Conservation (phyloP, 257 asterid species). For the Solanum chiquidenum region DNA sequence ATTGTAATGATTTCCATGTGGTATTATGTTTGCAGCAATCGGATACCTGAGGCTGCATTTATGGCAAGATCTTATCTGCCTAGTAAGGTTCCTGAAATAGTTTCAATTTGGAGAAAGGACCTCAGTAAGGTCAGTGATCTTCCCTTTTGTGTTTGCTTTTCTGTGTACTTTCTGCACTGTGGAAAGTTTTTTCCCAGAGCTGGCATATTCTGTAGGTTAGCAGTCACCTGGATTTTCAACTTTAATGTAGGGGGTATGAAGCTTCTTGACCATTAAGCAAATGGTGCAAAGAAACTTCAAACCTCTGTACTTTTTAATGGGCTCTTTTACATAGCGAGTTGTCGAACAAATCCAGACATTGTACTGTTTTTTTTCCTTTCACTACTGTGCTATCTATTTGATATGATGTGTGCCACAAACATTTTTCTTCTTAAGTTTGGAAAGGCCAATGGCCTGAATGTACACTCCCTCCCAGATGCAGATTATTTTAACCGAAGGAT, state of each 20-base stretch:
- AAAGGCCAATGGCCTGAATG: neutral
- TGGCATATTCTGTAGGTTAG: neutral
- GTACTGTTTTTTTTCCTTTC: neutral
- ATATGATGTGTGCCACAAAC: neutral
- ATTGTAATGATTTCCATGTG: neutral
- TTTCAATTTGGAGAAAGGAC: constrained; percentile 90
- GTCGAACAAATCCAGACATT: neutral
- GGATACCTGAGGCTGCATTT: constrained; percentile 99
- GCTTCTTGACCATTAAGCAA: neutral
- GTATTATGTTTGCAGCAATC: constrained; percentile 52
- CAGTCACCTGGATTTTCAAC: neutral
- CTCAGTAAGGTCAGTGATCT: constrained; percentile 58
- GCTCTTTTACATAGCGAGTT: neutral
- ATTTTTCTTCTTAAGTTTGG: neutral
- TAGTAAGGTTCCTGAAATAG: constrained; percentile 91
- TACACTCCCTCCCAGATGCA: neutral
- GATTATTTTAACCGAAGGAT: neutral
- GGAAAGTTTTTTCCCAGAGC: neutral
- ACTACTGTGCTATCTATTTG: neutral
- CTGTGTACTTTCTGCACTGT: neutral
- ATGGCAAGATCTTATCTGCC: constrained; percentile 99
- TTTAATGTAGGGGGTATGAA: neutral
- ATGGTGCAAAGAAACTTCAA: neutral
- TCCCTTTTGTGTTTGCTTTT: neutral
- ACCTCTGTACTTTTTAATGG: neutral